Evolutionary conservation across 768 basidiomycete genomes (phyloP).

Genomic region (Russula sp.): DNA sequence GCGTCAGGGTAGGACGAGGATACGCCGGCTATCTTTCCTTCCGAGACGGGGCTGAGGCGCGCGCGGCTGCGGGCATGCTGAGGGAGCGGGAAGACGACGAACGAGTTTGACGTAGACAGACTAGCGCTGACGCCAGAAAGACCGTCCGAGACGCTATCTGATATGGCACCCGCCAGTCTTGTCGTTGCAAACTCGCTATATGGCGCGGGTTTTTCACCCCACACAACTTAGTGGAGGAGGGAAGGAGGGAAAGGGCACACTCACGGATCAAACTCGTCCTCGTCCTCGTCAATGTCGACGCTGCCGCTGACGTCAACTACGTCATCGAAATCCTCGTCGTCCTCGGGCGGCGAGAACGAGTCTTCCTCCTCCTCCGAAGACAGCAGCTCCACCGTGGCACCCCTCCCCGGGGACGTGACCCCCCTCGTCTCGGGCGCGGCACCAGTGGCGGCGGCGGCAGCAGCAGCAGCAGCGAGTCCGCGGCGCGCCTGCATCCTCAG

Average conservation of each 20-base stretch:
- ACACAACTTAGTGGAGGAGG: too few relatives aligned
- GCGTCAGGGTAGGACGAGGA: slow-evolving; percentile 26
- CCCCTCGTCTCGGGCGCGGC: slow-evolving; percentile 33
- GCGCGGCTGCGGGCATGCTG: slow-evolving; percentile 35
- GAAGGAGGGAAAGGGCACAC: slow-evolving; percentile 27
- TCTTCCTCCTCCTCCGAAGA: slow-evolving; percentile 50
- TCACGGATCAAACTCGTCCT: slow-evolving; percentile 77
- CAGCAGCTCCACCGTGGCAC: slow-evolving; percentile 42
- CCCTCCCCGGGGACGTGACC: slow-evolving; percentile 27
- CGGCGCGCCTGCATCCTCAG: slow-evolving; percentile 60
- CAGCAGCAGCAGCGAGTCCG: slow-evolving; percentile 27
- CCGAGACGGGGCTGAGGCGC: slow-evolving; percentile 54
- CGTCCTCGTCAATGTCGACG: slow-evolving; percentile 55
- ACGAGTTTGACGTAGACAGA: slow-evolving; percentile 51
- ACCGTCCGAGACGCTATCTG: slow-evolving; percentile 59
- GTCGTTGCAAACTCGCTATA: slow-evolving; percentile 64
- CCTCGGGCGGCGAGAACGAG: slow-evolving; percentile 35
- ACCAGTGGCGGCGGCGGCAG: slow-evolving; percentile 15
- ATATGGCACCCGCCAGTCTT: slow-evolving; percentile 42
- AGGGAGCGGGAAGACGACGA: slow-evolving; percentile 46
- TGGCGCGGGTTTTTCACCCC: background rate
- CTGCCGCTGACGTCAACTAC: slow-evolving; percentile 43
- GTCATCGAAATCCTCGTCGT: slow-evolving; percentile 46
- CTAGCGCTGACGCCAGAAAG: slow-evolving; percentile 52
- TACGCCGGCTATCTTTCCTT: slow-evolving; percentile 14